Conservation (phyloP, 768 basidiomycete genomes). For the Suillus discolor region DNA sequence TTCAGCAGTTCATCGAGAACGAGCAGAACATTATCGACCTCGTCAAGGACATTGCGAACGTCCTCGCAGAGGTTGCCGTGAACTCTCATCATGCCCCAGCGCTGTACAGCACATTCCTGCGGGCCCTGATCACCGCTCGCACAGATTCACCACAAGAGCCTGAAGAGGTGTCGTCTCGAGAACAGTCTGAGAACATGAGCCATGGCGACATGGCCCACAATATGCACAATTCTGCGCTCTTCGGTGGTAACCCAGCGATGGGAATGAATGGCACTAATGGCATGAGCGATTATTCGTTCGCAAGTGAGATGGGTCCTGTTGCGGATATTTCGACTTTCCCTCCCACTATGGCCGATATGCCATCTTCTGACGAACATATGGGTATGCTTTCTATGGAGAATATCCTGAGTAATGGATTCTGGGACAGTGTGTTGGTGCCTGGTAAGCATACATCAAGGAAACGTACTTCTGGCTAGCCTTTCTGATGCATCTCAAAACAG, state of each 20-base stretch:
- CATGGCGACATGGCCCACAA: constrained; percentile 32
- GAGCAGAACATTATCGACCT: constrained; percentile 71
- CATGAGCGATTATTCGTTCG: constrained; percentile 67
- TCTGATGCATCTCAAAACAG: constrained; percentile 37
- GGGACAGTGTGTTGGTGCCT: constrained; percentile 87
- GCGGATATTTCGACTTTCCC: constrained; percentile 84
- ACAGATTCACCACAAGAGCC: constrained; percentile 33
- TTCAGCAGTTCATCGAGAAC: constrained; percentile 72
- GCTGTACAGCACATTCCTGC: constrained; percentile 83
- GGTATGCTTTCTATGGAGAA: constrained; percentile 79
- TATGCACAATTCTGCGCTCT: constrained; percentile 17
- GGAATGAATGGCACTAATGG: constrained; percentile 21
- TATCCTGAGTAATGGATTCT: constrained; percentile 77
- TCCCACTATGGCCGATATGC: constrained; percentile 75
- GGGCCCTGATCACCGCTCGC: constrained; percentile 67
- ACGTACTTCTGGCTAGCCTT: constrained; percentile 7
- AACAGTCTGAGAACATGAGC: constrained; percentile 5
- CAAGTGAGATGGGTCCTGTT: constrained; percentile 84
- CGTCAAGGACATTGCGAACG: constrained; percentile 80
- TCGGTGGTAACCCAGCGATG: constrained; percentile 20
- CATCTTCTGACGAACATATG: constrained; percentile 40
- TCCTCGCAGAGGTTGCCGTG: constrained; percentile 75
- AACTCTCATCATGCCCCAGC: constrained; percentile 87
- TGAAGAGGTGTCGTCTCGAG: constrained; percentile 32
- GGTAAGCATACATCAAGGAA: constrained; percentile 48